Evolutionary conservation across 1,284 basidiomycete genomes (phyloP).

Genomic region (Papiliotrema flavescens): DNA sequence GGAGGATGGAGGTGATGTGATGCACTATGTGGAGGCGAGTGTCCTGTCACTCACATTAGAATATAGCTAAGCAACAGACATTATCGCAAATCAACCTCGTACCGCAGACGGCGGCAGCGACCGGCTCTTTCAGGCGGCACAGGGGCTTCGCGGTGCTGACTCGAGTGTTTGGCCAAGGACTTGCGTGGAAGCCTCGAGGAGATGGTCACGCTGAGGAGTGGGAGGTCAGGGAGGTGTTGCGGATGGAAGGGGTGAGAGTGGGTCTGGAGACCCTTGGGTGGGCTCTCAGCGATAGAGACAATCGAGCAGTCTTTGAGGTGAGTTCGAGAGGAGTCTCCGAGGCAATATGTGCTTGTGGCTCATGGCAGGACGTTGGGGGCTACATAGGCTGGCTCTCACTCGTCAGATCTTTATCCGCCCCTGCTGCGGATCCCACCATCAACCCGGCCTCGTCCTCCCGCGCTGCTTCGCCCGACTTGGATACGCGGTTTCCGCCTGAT

Average conservation of each 20-base stretch:
- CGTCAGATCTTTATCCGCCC: slow-evolving; percentile 10
- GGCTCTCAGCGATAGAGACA: slow-evolving; percentile 32
- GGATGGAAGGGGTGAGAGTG: slow-evolving; percentile 37
- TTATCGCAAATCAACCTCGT: slow-evolving; percentile 38
- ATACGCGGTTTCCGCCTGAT: slow-evolving; percentile 8
- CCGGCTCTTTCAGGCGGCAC: slow-evolving; percentile 31
- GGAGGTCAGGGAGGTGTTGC: slow-evolving; percentile 41
- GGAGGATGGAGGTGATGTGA: slow-evolving; percentile 18
- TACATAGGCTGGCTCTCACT: slow-evolving; percentile 25
- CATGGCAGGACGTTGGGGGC: slow-evolving; percentile 23
- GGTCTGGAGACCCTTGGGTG: slow-evolving; percentile 37
- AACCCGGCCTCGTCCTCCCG: slow-evolving; percentile 4
- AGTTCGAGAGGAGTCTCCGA: slow-evolving; percentile 10
- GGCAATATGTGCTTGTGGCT: too few species aligned
- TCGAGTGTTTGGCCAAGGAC: slow-evolving; percentile 16
- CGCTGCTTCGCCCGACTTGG: not conserved
- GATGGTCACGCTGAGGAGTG: slow-evolving; percentile 23
- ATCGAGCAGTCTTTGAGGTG: slow-evolving; percentile 29
- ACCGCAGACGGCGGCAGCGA: slow-evolving; percentile 14
- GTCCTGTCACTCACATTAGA: too few species aligned
- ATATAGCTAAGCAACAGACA: slow-evolving; percentile 13
- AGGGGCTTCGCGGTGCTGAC: slow-evolving; percentile 28
- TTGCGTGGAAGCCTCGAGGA: slow-evolving; percentile 18
- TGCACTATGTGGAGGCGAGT: slow-evolving; percentile 42
- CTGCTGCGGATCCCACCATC: not conserved